Percentiles rank a stretch among this genome's conserved stretches.
phyloP scores from a whole-genome alignment of 495 filamentous ascomycete species.

The Geopyxis carbonaria region DNA sequence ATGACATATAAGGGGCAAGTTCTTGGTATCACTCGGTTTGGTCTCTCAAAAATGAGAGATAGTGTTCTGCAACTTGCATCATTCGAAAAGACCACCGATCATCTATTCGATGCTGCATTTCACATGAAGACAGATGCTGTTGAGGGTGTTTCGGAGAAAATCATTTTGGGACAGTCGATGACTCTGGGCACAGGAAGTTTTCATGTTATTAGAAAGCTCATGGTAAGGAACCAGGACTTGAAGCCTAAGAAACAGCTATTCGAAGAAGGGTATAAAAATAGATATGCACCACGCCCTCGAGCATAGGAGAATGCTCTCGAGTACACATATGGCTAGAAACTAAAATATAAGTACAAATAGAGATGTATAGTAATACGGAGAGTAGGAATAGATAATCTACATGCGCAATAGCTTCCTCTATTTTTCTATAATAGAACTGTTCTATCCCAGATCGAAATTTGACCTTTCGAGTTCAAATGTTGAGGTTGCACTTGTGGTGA shows the following conservation, averaged over 20 bases:
- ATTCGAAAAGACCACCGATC: slow-evolving; percentile 97
- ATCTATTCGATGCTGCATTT: slow-evolving; percentile 87
- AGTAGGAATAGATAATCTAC: too few species aligned
- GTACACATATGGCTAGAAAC: too few species aligned
- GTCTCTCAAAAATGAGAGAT: slow-evolving; percentile 92
- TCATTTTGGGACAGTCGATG: slow-evolving; percentile 95
- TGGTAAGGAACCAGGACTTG: slow-evolving; percentile 47
- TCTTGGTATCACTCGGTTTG: slow-evolving; percentile 93
- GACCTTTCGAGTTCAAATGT: too few species aligned
- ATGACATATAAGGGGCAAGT: slow-evolving; percentile 99
- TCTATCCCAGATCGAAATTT: too few species aligned
- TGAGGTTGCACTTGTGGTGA: too few species aligned
- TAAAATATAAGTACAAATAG: too few species aligned
- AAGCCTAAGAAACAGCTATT: slow-evolving; percentile 49
- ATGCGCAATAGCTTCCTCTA: too few species aligned
- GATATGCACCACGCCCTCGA: too few species aligned
- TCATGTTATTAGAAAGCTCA: slow-evolving; percentile 62
- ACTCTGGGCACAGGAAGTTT: slow-evolving; percentile 80
- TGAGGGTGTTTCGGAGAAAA: slow-evolving; percentile 88
- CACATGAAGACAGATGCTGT: slow-evolving; percentile 76
- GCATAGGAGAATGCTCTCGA: too few species aligned
- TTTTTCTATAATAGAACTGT: too few species aligned
- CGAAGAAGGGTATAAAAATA: slow-evolving; percentile 47
- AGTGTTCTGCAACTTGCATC: slow-evolving; percentile 84
- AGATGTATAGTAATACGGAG: too few species aligned